Evolutionary conservation across 169 alveolate species (phyloP), one percentile per base, ranked within the genome.

Genomic region (Plasmodium inui): DNA sequence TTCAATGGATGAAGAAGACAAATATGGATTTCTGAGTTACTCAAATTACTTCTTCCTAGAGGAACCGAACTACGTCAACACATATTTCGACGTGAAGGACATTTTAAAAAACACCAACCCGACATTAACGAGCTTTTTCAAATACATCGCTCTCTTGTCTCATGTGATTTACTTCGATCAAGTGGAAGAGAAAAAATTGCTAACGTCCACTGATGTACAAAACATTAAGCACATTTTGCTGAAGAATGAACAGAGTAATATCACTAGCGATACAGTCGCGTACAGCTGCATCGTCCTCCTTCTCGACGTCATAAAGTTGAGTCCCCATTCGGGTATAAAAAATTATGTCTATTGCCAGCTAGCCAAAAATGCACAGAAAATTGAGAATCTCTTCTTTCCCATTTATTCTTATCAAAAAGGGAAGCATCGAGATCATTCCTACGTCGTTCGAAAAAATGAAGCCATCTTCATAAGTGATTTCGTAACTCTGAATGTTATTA

Each of bases 341-440:
- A 79, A 41, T 34, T 89, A 34, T 89, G 74, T 79, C 2, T 89
- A 89, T 39, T 78, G 41, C 71, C 94, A 89, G 17, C 22, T 89
- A 1, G 26, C 71, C 17, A 30, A 88, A 89, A 79, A 79, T 41
- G 30, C 46, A 14, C 0, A 55, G 0, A 61, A 34, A 41, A 39
- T 78, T 19, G 17, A 78, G 0, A 5, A n/a, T 1, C 76, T 89
- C 4, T 89, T 57, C 6, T 89, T 79, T 61, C 0, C 34, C 37
- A 41, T 61, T 28, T 89, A 57, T 53, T 34, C 34, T n/a, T 10
- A 17, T 53, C 32, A 46, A 30, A 86, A 86, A 44, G 61, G 71
- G 34, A 89, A 89, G 61, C 39, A 89, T 41, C 46, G n/a, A 32
- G 94, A 89, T 34, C n/a, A 89, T 89, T 89, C 50, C 9, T 89